phyloP scores from a whole-genome alignment of 305 asterid genomes.

The Lippia alba region DNA sequence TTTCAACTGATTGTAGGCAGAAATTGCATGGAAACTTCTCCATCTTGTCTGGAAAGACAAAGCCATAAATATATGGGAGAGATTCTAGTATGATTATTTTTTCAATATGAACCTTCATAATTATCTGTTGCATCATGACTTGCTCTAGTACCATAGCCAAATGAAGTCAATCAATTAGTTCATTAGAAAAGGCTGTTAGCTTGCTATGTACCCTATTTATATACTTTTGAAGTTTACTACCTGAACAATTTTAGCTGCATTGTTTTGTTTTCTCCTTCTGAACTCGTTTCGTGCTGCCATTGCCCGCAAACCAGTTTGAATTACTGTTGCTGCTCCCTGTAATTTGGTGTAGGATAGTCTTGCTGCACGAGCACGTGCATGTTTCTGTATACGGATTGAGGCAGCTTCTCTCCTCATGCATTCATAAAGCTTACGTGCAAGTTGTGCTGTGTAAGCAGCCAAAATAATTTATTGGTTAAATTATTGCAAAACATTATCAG shows the following conservation, averaged over 20 bases:
- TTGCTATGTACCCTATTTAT: constrained; percentile 11
- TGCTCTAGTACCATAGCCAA: not conserved
- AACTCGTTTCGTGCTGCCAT: constrained; percentile 89
- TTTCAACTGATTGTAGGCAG: constrained; percentile 61
- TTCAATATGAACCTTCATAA: constrained; percentile 8
- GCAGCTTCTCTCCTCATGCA: constrained; percentile 87
- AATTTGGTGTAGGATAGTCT: constrained; percentile 64
- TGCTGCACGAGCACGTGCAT: constrained; percentile 73
- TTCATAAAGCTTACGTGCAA: constrained; percentile 78
- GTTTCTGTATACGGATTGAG: constrained; percentile 85
- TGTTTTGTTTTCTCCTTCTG: constrained; percentile 72
- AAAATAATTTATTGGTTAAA: constrained; percentile 19
- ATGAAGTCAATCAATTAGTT: constrained; percentile 6
- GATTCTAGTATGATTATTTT: constrained; percentile 17
- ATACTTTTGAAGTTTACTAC: constrained; percentile 40
- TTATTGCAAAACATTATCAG: not conserved
- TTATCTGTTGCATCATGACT: constrained; percentile 7
- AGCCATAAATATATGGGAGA: constrained; percentile 7
- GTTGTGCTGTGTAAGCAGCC: constrained; percentile 60
- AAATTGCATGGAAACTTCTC: constrained; percentile 76
- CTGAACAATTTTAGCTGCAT: constrained; percentile 84
- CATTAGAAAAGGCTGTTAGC: constrained; percentile 7
- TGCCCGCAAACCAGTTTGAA: constrained; percentile 85
- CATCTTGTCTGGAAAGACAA: constrained; percentile 68
- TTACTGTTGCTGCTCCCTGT: constrained; percentile 69